Evolutionary conservation across 768 basidiomycete genomes (phyloP).

Genomic region (Lactifluus echinatus): DNA sequence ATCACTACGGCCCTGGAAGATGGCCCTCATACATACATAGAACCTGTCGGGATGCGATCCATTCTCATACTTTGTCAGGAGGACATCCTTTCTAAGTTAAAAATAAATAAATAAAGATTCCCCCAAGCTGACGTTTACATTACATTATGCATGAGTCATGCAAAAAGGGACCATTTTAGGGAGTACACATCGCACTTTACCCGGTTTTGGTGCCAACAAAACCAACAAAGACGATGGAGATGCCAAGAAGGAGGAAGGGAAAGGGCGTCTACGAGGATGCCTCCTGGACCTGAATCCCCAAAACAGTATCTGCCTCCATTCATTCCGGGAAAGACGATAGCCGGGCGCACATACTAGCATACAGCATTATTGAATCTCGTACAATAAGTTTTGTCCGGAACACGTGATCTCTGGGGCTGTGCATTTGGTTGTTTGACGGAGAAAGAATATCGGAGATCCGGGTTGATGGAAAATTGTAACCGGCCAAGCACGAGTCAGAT

Average conservation of each 20-base stretch:
- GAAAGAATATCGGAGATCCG: background rate
- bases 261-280: background rate
- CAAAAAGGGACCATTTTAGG: background rate
- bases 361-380: no score
- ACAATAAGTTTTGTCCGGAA: background rate
- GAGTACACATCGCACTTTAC: background rate
- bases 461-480: background rate
- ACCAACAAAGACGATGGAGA: no score
- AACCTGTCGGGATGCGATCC: background rate
- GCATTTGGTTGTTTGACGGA: no score
- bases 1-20: background rate
- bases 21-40: background rate
- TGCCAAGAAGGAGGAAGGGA: background rate
- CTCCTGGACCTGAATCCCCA: constrained; percentile 3
- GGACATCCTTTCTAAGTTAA: background rate
- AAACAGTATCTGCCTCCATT: background rate
- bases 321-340: background rate
- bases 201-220: background rate
- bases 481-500: no score
- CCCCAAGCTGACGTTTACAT: background rate
- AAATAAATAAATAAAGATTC: background rate
- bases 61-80: background rate
- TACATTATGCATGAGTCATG: background rate
- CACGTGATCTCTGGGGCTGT: background rate
- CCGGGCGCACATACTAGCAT: background rate